phyloP scores from a whole-genome alignment of 257 asterid species.

The Solanum sparsipilum region DNA sequence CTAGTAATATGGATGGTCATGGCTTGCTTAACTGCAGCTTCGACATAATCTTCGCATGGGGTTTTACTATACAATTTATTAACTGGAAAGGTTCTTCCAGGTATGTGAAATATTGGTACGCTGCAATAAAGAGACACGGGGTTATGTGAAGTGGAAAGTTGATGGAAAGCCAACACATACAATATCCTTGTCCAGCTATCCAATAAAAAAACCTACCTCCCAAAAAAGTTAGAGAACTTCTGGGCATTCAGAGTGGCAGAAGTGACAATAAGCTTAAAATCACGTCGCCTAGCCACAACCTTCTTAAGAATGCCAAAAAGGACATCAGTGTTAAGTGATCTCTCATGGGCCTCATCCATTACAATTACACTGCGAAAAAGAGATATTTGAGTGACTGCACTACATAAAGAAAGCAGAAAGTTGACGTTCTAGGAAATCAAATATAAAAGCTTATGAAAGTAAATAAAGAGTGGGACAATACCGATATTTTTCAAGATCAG shows the following conservation, averaged over 20 bases:
- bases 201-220: constrained; percentile 47
- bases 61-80: constrained; percentile 64
- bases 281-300: constrained; percentile 91
- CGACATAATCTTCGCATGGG: constrained; percentile 95
- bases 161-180: not conserved
- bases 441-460: not conserved
- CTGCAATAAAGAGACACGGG: constrained; percentile 26
- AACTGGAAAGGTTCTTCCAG: constrained; percentile 95
- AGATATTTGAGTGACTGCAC: not conserved
- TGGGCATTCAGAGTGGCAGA: constrained; percentile 93
- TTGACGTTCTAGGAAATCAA: not conserved
- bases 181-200: not conserved
- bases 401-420: not conserved
- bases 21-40: constrained; percentile 93
- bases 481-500: constrained; percentile 94
- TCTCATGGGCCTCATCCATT: constrained; percentile 99
- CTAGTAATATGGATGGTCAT: constrained; percentile 90
- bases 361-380: constrained; percentile 52
- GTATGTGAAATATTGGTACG: constrained; percentile 92
- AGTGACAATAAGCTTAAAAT: constrained; percentile 93
- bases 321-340: constrained; percentile 82
- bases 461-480: constrained; percentile 11
- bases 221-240: constrained; percentile 84
- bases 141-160: not conserved
- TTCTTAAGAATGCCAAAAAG: constrained; percentile 91